A percentile compares a stretch with the other conserved stretches of the same genome.
Evolutionary conservation across 305 asterid species (phyloP).

Genomic region (Solanum chacoense): DNA sequence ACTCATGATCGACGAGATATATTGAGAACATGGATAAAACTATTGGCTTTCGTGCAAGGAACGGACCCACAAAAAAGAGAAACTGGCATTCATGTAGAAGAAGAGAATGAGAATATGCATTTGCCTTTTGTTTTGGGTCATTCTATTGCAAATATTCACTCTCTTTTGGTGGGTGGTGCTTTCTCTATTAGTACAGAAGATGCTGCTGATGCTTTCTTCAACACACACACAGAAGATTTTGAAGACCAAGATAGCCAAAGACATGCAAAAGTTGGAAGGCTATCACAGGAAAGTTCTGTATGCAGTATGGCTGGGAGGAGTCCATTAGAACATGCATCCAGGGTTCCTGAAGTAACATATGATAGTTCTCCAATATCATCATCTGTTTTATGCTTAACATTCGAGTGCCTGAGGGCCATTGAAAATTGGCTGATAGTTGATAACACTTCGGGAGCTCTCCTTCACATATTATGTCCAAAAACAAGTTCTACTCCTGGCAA

Average conservation of each 20-base stretch:
- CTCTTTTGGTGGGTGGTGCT: constrained; percentile 80
- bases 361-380: constrained; percentile 47
- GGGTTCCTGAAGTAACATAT: constrained; percentile 19
- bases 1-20: constrained; percentile 68
- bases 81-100: constrained; percentile 74
- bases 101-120: constrained; percentile 67
- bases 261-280: constrained; percentile 95
- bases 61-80: constrained; percentile 86
- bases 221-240: constrained; percentile 27
- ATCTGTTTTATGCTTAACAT: constrained; percentile 65
- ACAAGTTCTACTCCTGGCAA: constrained; percentile 44
- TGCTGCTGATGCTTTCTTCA: constrained; percentile 25
- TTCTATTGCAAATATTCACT: constrained; percentile 62
- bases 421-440: constrained; percentile 78
- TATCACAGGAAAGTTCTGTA: constrained; percentile 83
- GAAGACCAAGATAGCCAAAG: constrained; percentile 77
- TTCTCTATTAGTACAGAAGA: constrained; percentile 40
- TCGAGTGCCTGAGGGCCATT: constrained; percentile 81
- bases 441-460: constrained; percentile 48
- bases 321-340: constrained; percentile 35
- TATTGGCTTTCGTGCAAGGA: constrained; percentile 88
- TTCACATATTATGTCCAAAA: constrained; percentile 39
- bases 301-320: constrained; percentile 54
- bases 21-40: constrained; percentile 70
- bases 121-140: constrained; percentile 70